phyloP scores from a whole-genome alignment of 306 rosid species.

The Hippophae tibetana region DNA sequence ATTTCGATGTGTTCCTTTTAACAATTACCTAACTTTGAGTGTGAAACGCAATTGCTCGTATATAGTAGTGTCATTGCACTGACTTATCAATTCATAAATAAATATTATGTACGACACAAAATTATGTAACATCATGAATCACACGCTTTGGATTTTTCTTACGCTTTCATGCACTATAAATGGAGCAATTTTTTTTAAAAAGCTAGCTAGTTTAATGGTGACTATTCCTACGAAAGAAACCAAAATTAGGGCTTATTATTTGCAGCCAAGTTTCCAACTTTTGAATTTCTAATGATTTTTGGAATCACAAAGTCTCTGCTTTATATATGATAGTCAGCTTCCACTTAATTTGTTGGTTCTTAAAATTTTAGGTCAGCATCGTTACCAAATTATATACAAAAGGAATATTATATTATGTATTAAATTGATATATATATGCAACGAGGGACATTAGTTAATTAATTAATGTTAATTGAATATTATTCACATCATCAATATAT shows the following conservation, averaged over 20 bases:
- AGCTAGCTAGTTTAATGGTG: slow-evolving; percentile 13
- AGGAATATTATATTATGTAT: not conserved
- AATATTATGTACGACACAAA: too few relatives aligned
- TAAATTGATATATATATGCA: too few relatives aligned
- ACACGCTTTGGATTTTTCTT: slow-evolving; percentile 26
- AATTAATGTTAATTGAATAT: too few relatives aligned
- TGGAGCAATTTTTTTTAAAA: not conserved
- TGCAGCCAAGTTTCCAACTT: slow-evolving; percentile 23
- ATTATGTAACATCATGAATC: slow-evolving; percentile 25
- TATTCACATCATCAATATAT: too few relatives aligned
- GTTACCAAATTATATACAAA: slow-evolving; percentile 19
- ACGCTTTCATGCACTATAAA: slow-evolving; percentile 37
- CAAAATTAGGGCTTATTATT: slow-evolving; percentile 11
- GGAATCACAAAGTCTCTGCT: slow-evolving; percentile 18
- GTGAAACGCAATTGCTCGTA: slow-evolving; percentile 79
- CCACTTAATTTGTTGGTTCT: slow-evolving; percentile 30
- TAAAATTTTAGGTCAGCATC: slow-evolving; percentile 22
- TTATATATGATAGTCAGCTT: slow-evolving; percentile 47
- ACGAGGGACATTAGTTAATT: too few relatives aligned
- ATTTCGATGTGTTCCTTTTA: too few relatives aligned
- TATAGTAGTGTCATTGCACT: slow-evolving; percentile 27
- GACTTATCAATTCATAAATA: slow-evolving; percentile 45
- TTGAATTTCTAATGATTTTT: not conserved
- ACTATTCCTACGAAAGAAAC: slow-evolving; percentile 5
- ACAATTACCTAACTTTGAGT: slow-evolving; percentile 19